These are phyloP conservation scores for Penicillium sp. DNA, from an alignment of 2,329 filamentous ascomycete species.

Conservation along the genomic window DNA sequence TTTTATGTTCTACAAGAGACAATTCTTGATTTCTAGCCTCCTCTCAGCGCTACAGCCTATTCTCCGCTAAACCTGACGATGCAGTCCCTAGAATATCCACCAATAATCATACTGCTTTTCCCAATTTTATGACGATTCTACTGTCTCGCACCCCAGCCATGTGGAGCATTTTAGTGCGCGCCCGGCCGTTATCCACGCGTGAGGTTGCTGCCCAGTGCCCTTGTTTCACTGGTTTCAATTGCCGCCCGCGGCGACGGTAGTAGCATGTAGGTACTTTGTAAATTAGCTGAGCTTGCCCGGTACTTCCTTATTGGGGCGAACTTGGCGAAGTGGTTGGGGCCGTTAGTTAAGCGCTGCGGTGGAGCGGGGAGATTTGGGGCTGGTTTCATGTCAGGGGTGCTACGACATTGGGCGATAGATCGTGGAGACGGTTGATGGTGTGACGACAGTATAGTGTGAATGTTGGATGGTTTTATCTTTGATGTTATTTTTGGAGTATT, in stretches of 20 bases:
- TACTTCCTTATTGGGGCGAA: neutral
- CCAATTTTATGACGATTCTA: too few species aligned
- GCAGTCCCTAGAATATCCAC: neutral
- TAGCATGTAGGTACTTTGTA: neutral
- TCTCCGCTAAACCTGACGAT: neutral
- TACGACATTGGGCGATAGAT: neutral
- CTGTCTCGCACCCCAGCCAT: neutral
- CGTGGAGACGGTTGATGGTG: neutral
- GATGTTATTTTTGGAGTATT: neutral
- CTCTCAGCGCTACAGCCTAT: neutral
- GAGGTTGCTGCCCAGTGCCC: neutral
- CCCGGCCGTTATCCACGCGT: neutral
- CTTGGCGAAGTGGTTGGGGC: neutral
- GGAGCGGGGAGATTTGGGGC: neutral
- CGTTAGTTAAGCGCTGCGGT: neutral
- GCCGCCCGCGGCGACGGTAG: neutral
- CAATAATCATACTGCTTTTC: neutral
- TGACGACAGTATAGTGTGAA: neutral
- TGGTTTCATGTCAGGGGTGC: conserved; percentile 6
- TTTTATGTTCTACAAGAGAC: neutral
- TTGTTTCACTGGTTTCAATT: conserved; percentile 5
- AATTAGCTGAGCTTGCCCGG: neutral
- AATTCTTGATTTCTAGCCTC: neutral
- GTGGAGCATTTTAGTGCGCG: neutral
- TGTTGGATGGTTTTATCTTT: neutral